Conservation (phyloP, 495 filamentous ascomycete species). For the Beverwykella pulmonaria region DNA sequence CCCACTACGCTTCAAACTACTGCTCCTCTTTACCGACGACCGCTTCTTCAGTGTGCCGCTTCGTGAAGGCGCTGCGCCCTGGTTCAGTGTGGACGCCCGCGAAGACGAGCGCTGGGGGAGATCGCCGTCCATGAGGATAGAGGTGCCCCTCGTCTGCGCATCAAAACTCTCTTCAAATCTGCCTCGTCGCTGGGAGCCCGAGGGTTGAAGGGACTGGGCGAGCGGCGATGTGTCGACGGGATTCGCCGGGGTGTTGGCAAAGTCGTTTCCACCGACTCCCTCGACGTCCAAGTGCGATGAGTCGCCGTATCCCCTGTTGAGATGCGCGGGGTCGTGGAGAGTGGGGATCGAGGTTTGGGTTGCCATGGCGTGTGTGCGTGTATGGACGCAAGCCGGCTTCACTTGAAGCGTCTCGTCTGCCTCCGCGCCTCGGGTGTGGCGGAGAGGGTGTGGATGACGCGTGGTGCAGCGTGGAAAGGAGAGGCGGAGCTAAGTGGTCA, state of each 20-base stretch:
- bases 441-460: conserved; percentile 9
- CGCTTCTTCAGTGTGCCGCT: conserved; percentile 86
- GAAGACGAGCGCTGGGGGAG: conserved; percentile 48
- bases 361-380: conserved; percentile 22
- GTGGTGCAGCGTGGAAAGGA: conserved; percentile 8
- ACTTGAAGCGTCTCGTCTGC: background rate
- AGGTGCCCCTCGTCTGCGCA: conserved; percentile 65
- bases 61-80: conserved; percentile 58
- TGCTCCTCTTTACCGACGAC: conserved; percentile 69
- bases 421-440: background rate
- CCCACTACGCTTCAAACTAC: conserved; percentile 75
- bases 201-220: conserved; percentile 47
- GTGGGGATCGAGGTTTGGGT: conserved; percentile 39
- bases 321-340: conserved; percentile 37
- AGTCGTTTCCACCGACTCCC: conserved; percentile 34
- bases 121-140: conserved; percentile 54
- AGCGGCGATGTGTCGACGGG: conserved; percentile 50
- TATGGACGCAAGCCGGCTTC: background rate
- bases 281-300: conserved; percentile 25
- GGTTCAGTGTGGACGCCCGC: conserved; percentile 41
- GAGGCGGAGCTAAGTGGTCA: background rate
- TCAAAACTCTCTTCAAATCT: conserved; percentile 76
- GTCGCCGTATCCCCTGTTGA: conserved; percentile 42
- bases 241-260: conserved; percentile 48
- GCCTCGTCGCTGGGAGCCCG: conserved; percentile 34